phyloP scores from a whole-genome alignment of 1,139 yeast species.

The Petasospora fabianii region DNA sequence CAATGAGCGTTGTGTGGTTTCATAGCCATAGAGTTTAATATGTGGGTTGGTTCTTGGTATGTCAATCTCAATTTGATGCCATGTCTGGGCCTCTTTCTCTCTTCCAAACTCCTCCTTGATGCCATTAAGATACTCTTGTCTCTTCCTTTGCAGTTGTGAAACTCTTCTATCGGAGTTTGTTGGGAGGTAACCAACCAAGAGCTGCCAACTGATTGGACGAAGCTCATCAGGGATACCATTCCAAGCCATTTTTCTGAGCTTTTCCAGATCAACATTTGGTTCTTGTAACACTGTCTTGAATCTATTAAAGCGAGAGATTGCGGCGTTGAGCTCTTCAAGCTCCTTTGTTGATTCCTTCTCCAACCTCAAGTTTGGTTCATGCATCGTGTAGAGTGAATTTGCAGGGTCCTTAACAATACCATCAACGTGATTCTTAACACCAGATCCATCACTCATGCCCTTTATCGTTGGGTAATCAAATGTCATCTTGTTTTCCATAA shows the following conservation, averaged over 20 bases:
- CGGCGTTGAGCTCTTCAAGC: slow-evolving; percentile 53
- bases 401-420: slow-evolving; percentile 37
- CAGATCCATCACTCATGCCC: slow-evolving; percentile 16
- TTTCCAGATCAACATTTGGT: slow-evolving; percentile 60
- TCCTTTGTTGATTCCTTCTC: slow-evolving; percentile 34
- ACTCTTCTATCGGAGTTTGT: slow-evolving; percentile 75
- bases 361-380: slow-evolving; percentile 31
- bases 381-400: slow-evolving; percentile 34
- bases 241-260: slow-evolving; percentile 82
- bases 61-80: slow-evolving; percentile 96
- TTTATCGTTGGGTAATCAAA: slow-evolving; percentile 23
- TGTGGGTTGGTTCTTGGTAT: slow-evolving; percentile 94
- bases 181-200: slow-evolving; percentile 85
- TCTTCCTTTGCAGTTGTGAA: slow-evolving; percentile 66
- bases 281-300: slow-evolving; percentile 62
- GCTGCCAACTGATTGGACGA: slow-evolving; percentile 86
- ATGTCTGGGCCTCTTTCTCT: slow-evolving; percentile 68
- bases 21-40: slow-evolving; percentile 63
- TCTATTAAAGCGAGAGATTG: slow-evolving; percentile 58
- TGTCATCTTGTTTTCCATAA: slow-evolving; percentile 30
- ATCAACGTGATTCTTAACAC: slow-evolving; percentile 32
- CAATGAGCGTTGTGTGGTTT: slow-evolving; percentile 70
- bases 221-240: slow-evolving; percentile 85
- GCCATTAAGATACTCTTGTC: slow-evolving; percentile 84
- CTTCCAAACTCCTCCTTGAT: slow-evolving; percentile 53